These are phyloP conservation scores for Diaporthe vaccinii DNA, from an alignment of 2,329 filamentous ascomycete genomes.

Conservation along the genomic window DNA sequence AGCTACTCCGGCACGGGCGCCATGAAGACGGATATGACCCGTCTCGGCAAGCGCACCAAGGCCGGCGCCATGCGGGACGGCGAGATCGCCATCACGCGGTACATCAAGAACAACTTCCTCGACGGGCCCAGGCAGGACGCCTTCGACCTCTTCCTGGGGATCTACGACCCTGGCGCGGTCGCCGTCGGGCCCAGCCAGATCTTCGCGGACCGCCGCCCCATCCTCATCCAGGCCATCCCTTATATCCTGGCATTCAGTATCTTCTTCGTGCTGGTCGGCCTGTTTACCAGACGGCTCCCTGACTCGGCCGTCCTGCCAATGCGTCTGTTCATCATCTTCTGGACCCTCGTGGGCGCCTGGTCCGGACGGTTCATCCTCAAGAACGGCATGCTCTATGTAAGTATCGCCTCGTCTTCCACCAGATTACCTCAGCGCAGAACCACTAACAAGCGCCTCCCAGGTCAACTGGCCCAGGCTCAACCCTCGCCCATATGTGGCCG, in stretches of 20 bases:
- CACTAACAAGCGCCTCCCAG: slow-evolving; percentile 60
- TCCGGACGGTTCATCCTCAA: slow-evolving; percentile 81
- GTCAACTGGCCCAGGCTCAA: slow-evolving; percentile 99
- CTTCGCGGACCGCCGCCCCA: slow-evolving; percentile 86
- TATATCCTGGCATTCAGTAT: slow-evolving; percentile 89
- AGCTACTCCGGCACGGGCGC: slow-evolving; percentile 97
- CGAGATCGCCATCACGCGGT: slow-evolving; percentile 89
- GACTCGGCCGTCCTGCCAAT: slow-evolving; percentile 85
- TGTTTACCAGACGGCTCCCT: slow-evolving; percentile 79
- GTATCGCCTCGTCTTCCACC: slow-evolving; percentile 54
- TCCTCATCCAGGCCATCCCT: slow-evolving; percentile 93
- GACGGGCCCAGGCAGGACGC: slow-evolving; percentile 96
- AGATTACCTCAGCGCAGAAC: background rate
- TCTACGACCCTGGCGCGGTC: slow-evolving; percentile 81
- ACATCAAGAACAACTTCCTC: slow-evolving; percentile 92
- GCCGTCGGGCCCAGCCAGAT: slow-evolving; percentile 79
- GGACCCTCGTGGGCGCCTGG: slow-evolving; percentile 78
- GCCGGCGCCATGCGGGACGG: slow-evolving; percentile 88
- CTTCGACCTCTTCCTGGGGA: slow-evolving; percentile 93
- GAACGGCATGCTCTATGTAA: slow-evolving; percentile 95
- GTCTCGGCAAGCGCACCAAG: slow-evolving; percentile 90
- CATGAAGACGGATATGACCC: slow-evolving; percentile 97
- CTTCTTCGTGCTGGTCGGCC: slow-evolving; percentile 83
- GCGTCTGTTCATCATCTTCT: slow-evolving; percentile 85
- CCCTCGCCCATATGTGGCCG: slow-evolving; percentile 85